These are phyloP conservation scores for Phascolomyces articulosus DNA, from an alignment of 371 early-diverging fungal species.

Conservation along the genomic window DNA sequence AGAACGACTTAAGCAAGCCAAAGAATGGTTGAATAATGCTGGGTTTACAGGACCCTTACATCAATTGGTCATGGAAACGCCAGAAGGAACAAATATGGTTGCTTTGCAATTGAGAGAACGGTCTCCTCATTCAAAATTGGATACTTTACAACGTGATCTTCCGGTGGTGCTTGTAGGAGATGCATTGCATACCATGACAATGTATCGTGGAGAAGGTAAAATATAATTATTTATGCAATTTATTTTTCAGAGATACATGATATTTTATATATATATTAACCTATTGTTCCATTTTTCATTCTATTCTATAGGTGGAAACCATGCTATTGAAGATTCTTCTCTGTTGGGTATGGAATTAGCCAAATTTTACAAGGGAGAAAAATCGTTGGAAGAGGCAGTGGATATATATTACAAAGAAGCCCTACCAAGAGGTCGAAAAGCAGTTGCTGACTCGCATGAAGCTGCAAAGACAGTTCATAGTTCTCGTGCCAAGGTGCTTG, in stretches of 20 bases:
- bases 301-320: conserved; percentile 33
- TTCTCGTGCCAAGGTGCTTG: conserved; percentile 3
- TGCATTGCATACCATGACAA: conserved; percentile 27
- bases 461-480: conserved; percentile 1
- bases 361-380: too few species aligned
- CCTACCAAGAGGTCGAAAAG: too few species aligned
- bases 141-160: not conserved
- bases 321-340: conserved; percentile 35
- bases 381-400: too few species aligned
- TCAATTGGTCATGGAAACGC: not conserved
- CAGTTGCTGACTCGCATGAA: too few species aligned
- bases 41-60: not conserved
- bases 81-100: not conserved
- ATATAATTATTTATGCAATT: too few species aligned
- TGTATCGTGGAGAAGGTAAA: conserved; percentile 28
- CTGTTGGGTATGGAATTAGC: not conserved
- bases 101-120: conserved; percentile 20
- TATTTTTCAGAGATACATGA: too few species aligned
- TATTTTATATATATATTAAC: not conserved
- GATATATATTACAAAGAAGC: too few species aligned
- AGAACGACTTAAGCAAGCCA: conserved; percentile 14
- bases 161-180: conserved; percentile 23
- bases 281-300: not conserved
- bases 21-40: not conserved
- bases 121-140: conserved; percentile 4